phyloP scores from a whole-genome alignment of 2,329 filamentous ascomycete genomes.

The Alternaria arbusti region DNA sequence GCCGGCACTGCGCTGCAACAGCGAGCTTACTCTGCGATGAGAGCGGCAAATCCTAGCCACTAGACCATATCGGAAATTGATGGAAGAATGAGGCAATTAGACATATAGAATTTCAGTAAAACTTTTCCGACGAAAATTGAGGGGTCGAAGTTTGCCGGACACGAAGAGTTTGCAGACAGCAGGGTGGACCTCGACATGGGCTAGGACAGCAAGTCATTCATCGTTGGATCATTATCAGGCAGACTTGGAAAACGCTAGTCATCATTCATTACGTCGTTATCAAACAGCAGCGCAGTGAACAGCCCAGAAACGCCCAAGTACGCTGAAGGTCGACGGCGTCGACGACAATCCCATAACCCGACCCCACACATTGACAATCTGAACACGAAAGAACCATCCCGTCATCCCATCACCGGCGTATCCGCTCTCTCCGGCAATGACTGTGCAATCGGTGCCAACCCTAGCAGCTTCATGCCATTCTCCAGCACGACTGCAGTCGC shows the following conservation, averaged over 20 bases:
- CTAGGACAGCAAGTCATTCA: background rate
- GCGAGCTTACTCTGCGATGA: constrained; percentile 17
- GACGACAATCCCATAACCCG: background rate
- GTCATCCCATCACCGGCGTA: constrained; percentile 24
- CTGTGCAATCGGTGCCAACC: constrained; percentile 24
- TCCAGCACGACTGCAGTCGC: constrained; percentile 37
- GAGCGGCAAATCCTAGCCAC: constrained; percentile 21
- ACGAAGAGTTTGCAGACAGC: background rate
- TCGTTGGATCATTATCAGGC: background rate
- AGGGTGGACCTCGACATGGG: background rate
- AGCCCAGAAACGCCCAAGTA: background rate
- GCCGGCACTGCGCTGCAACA: constrained; percentile 10
- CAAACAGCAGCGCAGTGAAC: background rate
- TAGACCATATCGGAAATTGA: constrained; percentile 15
- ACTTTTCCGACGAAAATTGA: background rate
- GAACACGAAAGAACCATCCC: background rate
- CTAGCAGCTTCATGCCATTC: constrained; percentile 40
- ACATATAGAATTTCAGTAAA: background rate
- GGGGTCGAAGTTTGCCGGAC: background rate
- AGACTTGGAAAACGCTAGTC: background rate
- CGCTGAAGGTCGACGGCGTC: background rate
- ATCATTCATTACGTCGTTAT: background rate
- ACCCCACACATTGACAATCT: background rate
- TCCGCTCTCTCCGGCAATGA: constrained; percentile 28
- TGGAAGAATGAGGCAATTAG: background rate